Evolutionary conservation across 1,139 yeast genomes (phyloP), one percentile per base, ranked within the genome.

Genomic region (Pichia inconspicua): DNA sequence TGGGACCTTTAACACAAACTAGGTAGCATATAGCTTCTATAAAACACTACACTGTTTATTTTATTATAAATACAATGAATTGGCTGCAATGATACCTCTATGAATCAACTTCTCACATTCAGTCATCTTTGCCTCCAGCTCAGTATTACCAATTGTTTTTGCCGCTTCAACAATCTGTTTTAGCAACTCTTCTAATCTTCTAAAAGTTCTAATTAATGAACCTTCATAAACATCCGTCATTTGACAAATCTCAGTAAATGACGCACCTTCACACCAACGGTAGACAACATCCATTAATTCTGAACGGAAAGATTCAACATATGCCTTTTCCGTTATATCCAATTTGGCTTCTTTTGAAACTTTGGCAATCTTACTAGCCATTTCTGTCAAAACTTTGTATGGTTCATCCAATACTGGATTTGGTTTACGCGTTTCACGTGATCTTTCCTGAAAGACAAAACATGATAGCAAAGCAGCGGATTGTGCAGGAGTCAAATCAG

Each of bases 161-260:
- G 97, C 92, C 10, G 96, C 97, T 58, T 78, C 80, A 40, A 82
- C 82, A 78, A 94, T 74, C 66, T 94, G 98, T 60, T 95, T 78
- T 46, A 94, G 72, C 72, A 94, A 76, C 65, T 94, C 99, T 66
- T 92, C 98, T 49, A 94, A 72, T 61, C 98, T 77, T 66, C 94
- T 83, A 70, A 94, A 90, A 78, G 88, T 84, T 66, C 98, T 80
- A 55, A 94, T 90, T 64, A 94, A 75, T 31, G 95, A 84, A 41
- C 99, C 99, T 71, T 94, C 98, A 60, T 90, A 94, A 42, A 94
- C 97, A 64, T 92, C 98, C 0, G 98, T 92, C 97, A 92, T 88
- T 67, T 90, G 90, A 71, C 97, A 92, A 53, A 92, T 90, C 64
- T 90, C 97, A 0, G 97, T 90, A 67, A 94, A 94, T 0, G 92